These are phyloP conservation scores for Aspergillus sp. DNA, from an alignment of 2,329 filamentous ascomycete genomes.

Conservation along the genomic window DNA sequence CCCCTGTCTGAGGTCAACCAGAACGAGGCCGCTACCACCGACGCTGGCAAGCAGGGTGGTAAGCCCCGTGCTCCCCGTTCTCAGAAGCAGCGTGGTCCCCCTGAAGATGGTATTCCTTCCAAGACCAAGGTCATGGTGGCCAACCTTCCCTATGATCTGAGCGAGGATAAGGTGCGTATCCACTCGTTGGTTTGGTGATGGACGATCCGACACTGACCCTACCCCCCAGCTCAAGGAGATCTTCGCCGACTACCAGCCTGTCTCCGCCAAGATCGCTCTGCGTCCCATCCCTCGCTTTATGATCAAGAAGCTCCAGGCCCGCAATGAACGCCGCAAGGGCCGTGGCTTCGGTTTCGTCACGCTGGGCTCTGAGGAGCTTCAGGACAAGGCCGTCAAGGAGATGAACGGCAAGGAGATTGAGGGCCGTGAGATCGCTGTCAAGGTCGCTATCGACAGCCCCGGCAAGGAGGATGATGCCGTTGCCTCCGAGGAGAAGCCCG, in stretches of 20 bases:
- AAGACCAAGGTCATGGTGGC: conserved; percentile 99
- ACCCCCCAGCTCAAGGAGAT: conserved; percentile 83
- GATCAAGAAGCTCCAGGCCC: conserved; percentile 99
- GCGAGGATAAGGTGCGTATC: conserved; percentile 81
- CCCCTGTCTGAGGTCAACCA: conserved; percentile 21
- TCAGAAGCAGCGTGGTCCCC: conserved; percentile 84
- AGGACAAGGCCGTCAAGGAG: conserved; percentile 94
- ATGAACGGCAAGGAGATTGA: conserved; percentile 99
- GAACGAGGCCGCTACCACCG: conserved; percentile 40
- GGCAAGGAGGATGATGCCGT: conserved; percentile 89
- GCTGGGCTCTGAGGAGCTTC: conserved; percentile 87
- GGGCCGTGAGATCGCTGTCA: conserved; percentile 98
- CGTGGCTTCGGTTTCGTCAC: conserved; percentile 99
- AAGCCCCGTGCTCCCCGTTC: conserved; percentile 50
- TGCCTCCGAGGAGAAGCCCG: conserved; percentile 46
- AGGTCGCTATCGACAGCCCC: conserved; percentile 99
- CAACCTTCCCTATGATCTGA: conserved; percentile 97
- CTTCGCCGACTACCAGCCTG: conserved; percentile 86
- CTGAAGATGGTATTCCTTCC: conserved; percentile 94
- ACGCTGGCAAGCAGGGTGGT: conserved; percentile 36
- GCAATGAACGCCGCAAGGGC: conserved; percentile 96
- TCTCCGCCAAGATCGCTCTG: conserved; percentile 96
- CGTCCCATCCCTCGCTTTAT: conserved; percentile 99
- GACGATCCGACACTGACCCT: conserved; percentile 23
- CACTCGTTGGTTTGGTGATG: neutral